Conservation (phyloP, 352 stramenopile genomes). For the Pythium utonaiense region DNA sequence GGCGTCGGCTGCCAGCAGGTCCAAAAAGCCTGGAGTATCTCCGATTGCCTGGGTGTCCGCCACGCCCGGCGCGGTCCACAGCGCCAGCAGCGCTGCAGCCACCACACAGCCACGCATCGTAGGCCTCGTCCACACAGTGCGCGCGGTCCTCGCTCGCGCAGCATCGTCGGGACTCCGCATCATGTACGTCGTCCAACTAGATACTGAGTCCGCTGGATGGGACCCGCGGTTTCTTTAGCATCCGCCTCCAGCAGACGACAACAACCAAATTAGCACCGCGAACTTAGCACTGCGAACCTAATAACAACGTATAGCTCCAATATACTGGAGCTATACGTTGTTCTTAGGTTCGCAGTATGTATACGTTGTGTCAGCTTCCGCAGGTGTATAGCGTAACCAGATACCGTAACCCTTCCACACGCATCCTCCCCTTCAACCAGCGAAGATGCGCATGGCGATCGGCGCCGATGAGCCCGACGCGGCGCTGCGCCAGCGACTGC, state of each 20-base stretch:
- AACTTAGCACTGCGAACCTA: background rate
- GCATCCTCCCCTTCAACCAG: background rate
- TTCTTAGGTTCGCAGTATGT: no score
- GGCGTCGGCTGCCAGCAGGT: background rate
- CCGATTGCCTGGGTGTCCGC: background rate
- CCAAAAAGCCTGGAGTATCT: background rate
- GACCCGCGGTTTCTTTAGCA: background rate
- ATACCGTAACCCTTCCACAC: background rate
- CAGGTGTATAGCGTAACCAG: no score
- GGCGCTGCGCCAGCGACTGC: constrained; percentile 12
- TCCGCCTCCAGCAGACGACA: background rate
- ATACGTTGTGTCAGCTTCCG: no score
- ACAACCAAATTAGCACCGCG: background rate
- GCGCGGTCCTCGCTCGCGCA: background rate
- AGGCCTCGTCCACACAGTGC: background rate
- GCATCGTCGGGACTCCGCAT: background rate
- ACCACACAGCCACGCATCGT: constrained; percentile 6
- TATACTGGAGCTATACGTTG: background rate
- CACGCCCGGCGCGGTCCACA: constrained; percentile 1
- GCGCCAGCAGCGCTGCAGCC: background rate
- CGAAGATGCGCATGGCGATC: background rate
- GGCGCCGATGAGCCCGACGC: constrained; percentile 2
- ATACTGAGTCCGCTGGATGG: background rate
- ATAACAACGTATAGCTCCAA: background rate
- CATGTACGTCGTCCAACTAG: background rate